These are phyloP conservation scores for Canna indica DNA, from an alignment of 176 grass and related monocot genomes.

Conservation along the genomic window DNA sequence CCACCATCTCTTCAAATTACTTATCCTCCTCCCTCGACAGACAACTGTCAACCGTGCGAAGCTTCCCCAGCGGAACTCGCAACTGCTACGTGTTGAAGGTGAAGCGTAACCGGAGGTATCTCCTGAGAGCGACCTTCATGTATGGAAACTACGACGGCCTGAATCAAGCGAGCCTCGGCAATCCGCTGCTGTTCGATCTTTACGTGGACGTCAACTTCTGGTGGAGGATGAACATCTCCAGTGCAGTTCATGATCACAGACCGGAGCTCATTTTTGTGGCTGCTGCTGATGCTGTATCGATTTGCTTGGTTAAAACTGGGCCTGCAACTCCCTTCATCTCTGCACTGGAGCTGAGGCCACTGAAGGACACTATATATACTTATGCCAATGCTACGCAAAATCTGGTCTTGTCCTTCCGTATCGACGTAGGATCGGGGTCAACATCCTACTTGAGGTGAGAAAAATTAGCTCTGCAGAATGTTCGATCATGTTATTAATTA, in stretches of 20 bases:
- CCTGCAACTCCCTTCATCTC: background rate
- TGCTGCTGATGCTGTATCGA: slow-evolving; percentile 15
- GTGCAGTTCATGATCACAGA: background rate
- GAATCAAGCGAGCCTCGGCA: background rate
- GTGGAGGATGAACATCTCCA: slow-evolving; percentile 27
- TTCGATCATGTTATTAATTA: too few relatives aligned
- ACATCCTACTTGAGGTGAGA: background rate
- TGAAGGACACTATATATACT: background rate
- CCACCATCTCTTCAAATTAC: slow-evolving; percentile 8
- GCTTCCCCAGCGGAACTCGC: slow-evolving; percentile 29
- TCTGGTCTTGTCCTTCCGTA: background rate
- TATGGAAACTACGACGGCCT: slow-evolving; percentile 19
- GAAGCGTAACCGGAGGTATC: background rate
- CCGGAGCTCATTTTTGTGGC: slow-evolving; percentile 24
- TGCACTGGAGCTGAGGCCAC: background rate
- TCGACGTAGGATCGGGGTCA: background rate
- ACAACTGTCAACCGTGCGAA: slow-evolving; percentile 21
- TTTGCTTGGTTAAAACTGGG: slow-evolving; percentile 21
- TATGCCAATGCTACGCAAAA: background rate
- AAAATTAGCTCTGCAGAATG: too few relatives aligned
- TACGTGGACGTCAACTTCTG: slow-evolving; percentile 28
- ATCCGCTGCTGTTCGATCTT: slow-evolving; percentile 8
- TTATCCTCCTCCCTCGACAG: too few relatives aligned
- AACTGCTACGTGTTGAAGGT: slow-evolving; percentile 15
- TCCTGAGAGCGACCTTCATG: background rate